Evolutionary conservation across 495 filamentous ascomycete species (phyloP).

Genomic region (Penicillium samsonianum): DNA sequence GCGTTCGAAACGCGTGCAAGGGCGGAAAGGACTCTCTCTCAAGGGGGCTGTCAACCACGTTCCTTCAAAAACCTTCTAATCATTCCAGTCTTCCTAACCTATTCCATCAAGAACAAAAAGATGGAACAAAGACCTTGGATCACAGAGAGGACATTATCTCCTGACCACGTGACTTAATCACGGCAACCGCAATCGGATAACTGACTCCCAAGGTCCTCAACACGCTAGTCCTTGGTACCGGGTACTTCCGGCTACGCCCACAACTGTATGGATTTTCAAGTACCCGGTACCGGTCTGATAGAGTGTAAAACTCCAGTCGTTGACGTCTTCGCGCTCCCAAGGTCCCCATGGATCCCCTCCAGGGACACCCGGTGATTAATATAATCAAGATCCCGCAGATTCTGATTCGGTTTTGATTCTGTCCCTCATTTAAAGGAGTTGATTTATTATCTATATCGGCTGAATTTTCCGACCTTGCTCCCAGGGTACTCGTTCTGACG

Average conservation of each 20-base stretch:
- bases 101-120: background rate
- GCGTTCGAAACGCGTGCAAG: slow-evolving; percentile 10
- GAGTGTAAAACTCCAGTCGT: slow-evolving; percentile 1
- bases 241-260: slow-evolving; percentile 13
- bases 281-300: slow-evolving; percentile 19
- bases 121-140: background rate
- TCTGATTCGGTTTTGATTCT: slow-evolving; percentile 17
- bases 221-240: slow-evolving; percentile 14
- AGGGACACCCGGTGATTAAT: slow-evolving; percentile 13
- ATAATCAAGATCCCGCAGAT: slow-evolving; percentile 21
- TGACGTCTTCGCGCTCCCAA: slow-evolving; percentile 32
- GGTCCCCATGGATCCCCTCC: slow-evolving; percentile 32
- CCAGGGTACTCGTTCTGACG: no score
- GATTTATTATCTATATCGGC: slow-evolving; percentile 5
- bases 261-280: background rate
- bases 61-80: background rate
- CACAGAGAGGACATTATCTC: background rate
- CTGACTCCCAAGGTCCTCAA: slow-evolving; percentile 46
- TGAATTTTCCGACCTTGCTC: slow-evolving; percentile 3
- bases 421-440: background rate
- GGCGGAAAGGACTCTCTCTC: background rate
- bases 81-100: background rate
- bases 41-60: slow-evolving; percentile 5
- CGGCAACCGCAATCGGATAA: slow-evolving; percentile 23
- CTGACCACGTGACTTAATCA: slow-evolving; percentile 25